A percentile compares a stretch with the other conserved stretches of the same genome.
Evolutionary conservation across 352 stramenopile genomes (phyloP).

Genomic region (Globisporangium spinosum): DNA sequence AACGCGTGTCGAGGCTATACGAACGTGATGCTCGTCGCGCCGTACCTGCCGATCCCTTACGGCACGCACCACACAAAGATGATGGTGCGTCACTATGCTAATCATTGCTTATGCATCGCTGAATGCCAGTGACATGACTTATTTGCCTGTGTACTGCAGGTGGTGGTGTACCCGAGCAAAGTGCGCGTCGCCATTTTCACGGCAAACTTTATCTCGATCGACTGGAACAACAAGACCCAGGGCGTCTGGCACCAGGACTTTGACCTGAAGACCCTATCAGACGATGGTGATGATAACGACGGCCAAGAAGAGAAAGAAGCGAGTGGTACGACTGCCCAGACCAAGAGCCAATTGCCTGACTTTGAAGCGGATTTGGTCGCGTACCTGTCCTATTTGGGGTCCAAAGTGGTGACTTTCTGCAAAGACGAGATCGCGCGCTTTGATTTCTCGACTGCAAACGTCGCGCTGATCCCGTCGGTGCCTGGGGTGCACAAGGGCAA

Average conservation of each 20-base stretch:
- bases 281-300: constrained; percentile 28
- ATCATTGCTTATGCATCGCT: background rate
- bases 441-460: constrained; percentile 55
- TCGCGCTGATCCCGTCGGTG: constrained; percentile 63
- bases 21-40: constrained; percentile 63
- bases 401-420: constrained; percentile 44
- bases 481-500: constrained; percentile 65
- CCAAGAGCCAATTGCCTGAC: constrained; percentile 19
- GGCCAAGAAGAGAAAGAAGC: constrained; percentile 25
- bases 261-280: constrained; percentile 40
- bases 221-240: constrained; percentile 86
- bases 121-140: background rate
- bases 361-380: constrained; percentile 63
- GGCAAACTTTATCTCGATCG: constrained; percentile 75
- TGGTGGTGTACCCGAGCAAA: constrained; percentile 56
- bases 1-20: constrained; percentile 49
- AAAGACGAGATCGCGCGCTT: constrained; percentile 40
- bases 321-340: background rate
- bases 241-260: constrained; percentile 85
- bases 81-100: constrained; percentile 27
- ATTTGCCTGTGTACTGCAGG: constrained; percentile 2
- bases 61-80: constrained; percentile 89
- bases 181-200: constrained; percentile 84
- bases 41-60: constrained; percentile 74
- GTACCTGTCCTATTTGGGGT: constrained; percentile 56